Evolutionary conservation across 768 basidiomycete species (phyloP).

Genomic region (Phlebiopsis gigantea): DNA sequence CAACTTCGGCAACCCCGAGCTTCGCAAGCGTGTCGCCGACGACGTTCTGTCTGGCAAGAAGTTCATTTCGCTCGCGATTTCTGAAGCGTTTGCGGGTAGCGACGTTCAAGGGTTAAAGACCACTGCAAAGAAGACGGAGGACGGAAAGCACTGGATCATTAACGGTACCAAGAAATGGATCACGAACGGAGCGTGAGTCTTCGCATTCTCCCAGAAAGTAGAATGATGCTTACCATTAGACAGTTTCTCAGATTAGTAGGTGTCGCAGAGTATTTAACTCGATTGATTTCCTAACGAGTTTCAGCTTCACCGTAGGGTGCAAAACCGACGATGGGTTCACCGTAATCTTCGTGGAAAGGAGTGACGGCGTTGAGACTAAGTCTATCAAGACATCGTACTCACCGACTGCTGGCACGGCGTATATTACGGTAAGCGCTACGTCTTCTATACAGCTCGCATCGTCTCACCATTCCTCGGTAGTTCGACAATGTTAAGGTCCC

Average conservation of each 20-base stretch:
- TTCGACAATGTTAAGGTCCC: constrained; percentile 86
- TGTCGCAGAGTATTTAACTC: background rate
- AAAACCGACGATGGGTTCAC: constrained; percentile 75
- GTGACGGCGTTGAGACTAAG: constrained; percentile 79
- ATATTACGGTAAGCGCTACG: constrained; percentile 41
- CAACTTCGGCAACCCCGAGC: constrained; percentile 67
- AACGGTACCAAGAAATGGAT: constrained; percentile 90
- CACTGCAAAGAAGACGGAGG: constrained; percentile 70
- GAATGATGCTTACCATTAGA: background rate
- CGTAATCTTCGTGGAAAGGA: constrained; percentile 79
- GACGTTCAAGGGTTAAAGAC: constrained; percentile 81
- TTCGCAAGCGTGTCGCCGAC: constrained; percentile 52
- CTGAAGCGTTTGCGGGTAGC: constrained; percentile 83
- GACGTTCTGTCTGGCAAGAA: constrained; percentile 74
- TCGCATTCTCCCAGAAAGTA: background rate
- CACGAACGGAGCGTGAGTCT: constrained; percentile 60
- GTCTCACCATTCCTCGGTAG: background rate
- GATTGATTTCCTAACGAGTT: background rate
- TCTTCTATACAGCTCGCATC: background rate
- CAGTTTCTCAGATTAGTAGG: constrained; percentile 37
- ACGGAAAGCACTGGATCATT: constrained; percentile 81
- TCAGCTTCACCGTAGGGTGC: constrained; percentile 67
- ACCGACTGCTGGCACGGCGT: constrained; percentile 78
- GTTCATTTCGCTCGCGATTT: constrained; percentile 83
- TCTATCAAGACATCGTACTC: constrained; percentile 91